These are phyloP conservation scores for Diutina mesorugosa DNA, from an alignment of 1,139 yeast genomes.

Conservation along the genomic window DNA sequence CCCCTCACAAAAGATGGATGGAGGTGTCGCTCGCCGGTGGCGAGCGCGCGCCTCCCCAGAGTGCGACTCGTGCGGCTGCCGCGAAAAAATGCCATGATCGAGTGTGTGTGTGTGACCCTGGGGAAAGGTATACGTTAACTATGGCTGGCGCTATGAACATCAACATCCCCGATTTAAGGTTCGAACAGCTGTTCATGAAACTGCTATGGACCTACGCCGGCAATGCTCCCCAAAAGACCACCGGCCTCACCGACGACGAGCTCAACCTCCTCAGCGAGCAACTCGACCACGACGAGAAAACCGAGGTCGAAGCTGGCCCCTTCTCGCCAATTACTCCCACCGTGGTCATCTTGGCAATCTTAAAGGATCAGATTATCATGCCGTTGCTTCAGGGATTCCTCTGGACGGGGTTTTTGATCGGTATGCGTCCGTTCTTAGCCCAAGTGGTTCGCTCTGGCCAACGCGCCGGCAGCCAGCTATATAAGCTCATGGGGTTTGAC, in stretches of 20 bases:
- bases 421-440: constrained; percentile 17
- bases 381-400: constrained; percentile 42
- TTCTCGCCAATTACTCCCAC: constrained; percentile 29
- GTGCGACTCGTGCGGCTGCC: neutral
- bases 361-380: constrained; percentile 56
- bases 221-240: constrained; percentile 3
- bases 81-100: neutral
- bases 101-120: too few species aligned
- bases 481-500: neutral
- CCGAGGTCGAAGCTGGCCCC: constrained; percentile 10
- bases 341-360: constrained; percentile 39
- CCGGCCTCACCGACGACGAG: constrained; percentile 13
- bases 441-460: neutral
- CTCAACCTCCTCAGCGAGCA: constrained; percentile 9
- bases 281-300: constrained; percentile 4
- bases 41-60: neutral
- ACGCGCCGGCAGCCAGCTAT: neutral
- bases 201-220: constrained; percentile 28
- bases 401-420: constrained; percentile 23
- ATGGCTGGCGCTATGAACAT: neutral
- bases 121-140: too few species aligned
- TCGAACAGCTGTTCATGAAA: constrained; percentile 45
- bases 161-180: constrained; percentile 50
- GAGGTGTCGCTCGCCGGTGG: too few species aligned
- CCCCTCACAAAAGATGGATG: too few species aligned